Evolutionary conservation across 140 eudicot species (phyloP).

Genomic region (Stevia rebaudiana): DNA sequence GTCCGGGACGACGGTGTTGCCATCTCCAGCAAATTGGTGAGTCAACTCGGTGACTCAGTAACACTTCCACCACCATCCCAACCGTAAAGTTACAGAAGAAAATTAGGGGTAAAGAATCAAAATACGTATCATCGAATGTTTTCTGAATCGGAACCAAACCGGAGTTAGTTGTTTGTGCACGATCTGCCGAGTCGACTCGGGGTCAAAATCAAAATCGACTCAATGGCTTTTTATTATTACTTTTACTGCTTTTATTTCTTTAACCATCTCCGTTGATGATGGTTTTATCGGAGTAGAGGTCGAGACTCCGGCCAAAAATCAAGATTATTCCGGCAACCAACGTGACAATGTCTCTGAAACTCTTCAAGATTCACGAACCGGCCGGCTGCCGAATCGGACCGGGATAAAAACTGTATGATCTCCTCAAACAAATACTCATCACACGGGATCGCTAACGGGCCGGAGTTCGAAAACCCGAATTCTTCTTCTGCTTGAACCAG

Average conservation of each 20-base stretch:
- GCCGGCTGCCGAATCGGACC: constrained; percentile 44
- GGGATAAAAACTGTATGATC: constrained; percentile 47
- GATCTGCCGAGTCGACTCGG: constrained; percentile 28
- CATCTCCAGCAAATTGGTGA: constrained; percentile 30
- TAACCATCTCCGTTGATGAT: no score
- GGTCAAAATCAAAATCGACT: constrained; percentile 34
- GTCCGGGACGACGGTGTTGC: constrained; percentile 41
- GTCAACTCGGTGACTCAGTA: constrained; percentile 28
- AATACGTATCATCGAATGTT: neutral
- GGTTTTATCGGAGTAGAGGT: constrained; percentile 37
- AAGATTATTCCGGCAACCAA: constrained; percentile 37
- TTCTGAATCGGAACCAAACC: constrained; percentile 17
- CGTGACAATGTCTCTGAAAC: constrained; percentile 57
- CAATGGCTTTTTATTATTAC: constrained; percentile 1
- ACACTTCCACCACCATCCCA: constrained; percentile 24
- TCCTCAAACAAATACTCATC: constrained; percentile 80
- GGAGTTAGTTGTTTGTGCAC: constrained; percentile 4
- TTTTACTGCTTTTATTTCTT: neutral
- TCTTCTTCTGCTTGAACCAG: constrained; percentile 75
- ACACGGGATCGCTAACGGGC: constrained; percentile 75
- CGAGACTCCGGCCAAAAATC: constrained; percentile 66
- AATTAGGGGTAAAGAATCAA: neutral
- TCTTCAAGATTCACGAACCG: constrained; percentile 59
- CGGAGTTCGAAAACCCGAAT: constrained; percentile 60
- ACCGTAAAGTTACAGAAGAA: constrained; percentile 14